phyloP scores from a whole-genome alignment of 2,329 filamentous ascomycete species.

The Fusarium pseudocircinatum region DNA sequence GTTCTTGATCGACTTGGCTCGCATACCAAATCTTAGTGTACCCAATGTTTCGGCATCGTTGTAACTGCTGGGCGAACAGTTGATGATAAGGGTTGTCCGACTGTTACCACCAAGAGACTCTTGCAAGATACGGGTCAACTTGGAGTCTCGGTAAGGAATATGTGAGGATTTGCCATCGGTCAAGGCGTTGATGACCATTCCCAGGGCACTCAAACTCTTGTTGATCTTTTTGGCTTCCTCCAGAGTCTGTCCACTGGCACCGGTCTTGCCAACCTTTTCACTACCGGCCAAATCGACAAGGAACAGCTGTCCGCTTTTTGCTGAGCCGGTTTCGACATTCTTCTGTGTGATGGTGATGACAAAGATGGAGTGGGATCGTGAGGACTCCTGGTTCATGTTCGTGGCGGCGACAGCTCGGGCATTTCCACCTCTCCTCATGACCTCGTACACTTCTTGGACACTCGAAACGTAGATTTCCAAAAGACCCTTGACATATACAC shows the following conservation, averaged over 20 bases:
- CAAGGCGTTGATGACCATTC: slow-evolving; percentile 98
- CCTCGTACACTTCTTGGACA: slow-evolving; percentile 95
- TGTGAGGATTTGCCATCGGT: slow-evolving; percentile 98
- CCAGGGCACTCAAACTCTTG: slow-evolving; percentile 96
- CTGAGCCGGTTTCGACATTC: slow-evolving; percentile 94
- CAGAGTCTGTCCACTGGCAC: slow-evolving; percentile 94
- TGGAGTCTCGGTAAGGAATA: slow-evolving; percentile 96
- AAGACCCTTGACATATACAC: slow-evolving; percentile 95
- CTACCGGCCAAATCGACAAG: slow-evolving; percentile 97
- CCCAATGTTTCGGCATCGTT: slow-evolving; percentile 95
- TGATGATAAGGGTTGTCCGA: slow-evolving; percentile 97
- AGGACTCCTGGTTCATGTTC: slow-evolving; percentile 99
- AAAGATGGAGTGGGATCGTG: slow-evolving; percentile 97
- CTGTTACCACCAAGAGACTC: slow-evolving; percentile 98
- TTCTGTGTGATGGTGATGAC: slow-evolving; percentile 97
- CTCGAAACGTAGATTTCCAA: slow-evolving; percentile 95
- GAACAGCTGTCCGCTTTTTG: slow-evolving; percentile 96
- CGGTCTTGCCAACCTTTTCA: slow-evolving; percentile 98
- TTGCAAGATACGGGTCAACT: slow-evolving; percentile 96
- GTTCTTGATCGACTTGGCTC: slow-evolving; percentile 99
- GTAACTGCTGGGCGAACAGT: slow-evolving; percentile 98
- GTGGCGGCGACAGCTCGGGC: slow-evolving; percentile 93
- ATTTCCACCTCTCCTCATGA: slow-evolving; percentile 91
- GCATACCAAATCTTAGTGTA: slow-evolving; percentile 92
- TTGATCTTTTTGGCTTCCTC: slow-evolving; percentile 99